phyloP scores from a whole-genome alignment of 1,284 basidiomycete genomes.

The Papiliotrema nemorosa region DNA sequence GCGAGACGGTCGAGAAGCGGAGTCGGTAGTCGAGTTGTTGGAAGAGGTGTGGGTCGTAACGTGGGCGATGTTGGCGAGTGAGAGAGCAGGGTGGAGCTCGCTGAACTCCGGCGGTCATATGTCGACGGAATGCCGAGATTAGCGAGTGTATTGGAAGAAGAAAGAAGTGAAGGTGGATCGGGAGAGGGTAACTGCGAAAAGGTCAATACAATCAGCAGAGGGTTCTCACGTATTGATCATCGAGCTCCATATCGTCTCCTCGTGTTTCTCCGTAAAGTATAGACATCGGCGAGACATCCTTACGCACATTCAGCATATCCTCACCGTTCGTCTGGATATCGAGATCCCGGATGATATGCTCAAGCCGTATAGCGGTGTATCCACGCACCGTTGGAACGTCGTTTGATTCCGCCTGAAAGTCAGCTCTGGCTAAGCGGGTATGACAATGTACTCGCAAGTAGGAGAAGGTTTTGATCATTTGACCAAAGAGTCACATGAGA shows the following conservation, averaged over 20 bases:
- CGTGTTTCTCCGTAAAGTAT: too few relatives aligned
- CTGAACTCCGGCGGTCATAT: too few relatives aligned
- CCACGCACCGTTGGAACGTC: slow-evolving; percentile 11
- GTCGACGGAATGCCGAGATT: too few relatives aligned
- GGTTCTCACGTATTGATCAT: neutral
- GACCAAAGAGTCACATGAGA: slow-evolving; percentile 25
- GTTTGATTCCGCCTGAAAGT: slow-evolving; percentile 17
- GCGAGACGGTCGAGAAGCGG: neutral
- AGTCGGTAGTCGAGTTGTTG: neutral
- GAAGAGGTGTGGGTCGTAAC: neutral
- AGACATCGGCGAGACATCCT: too few relatives aligned
- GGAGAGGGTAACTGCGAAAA: neutral
- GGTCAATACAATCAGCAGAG: neutral
- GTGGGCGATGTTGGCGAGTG: neutral
- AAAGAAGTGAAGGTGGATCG: neutral
- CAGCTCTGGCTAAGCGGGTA: neutral
- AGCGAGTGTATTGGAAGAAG: too few relatives aligned
- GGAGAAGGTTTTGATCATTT: slow-evolving; percentile 23
- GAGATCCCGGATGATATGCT: neutral
- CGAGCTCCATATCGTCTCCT: neutral
- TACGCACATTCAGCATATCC: too few relatives aligned
- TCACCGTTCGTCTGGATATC: neutral
- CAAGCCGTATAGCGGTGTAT: neutral
- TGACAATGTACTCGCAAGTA: slow-evolving; percentile 16
- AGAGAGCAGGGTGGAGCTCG: neutral